These are phyloP conservation scores for Xylaria sp. DNA, from an alignment of 2,329 filamentous ascomycete genomes.

Conservation along the genomic window DNA sequence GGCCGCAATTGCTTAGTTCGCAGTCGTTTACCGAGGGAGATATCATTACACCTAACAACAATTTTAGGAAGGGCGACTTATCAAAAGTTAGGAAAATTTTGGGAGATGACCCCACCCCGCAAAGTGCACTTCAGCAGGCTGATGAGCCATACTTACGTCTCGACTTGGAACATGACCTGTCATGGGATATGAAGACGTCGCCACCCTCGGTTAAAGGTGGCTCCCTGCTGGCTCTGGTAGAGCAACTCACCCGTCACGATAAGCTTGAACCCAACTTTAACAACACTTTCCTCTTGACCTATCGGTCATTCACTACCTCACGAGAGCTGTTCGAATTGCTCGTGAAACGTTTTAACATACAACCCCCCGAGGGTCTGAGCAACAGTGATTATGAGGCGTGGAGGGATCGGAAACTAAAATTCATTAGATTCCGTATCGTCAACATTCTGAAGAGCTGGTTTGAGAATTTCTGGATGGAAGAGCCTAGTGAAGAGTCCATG, in stretches of 20 bases:
- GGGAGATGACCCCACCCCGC: slow-evolving; percentile 70
- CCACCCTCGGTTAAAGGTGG: slow-evolving; percentile 86
- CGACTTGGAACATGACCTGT: slow-evolving; percentile 88
- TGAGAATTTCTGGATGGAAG: slow-evolving; percentile 99
- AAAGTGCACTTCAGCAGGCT: slow-evolving; percentile 59
- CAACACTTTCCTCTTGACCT: slow-evolving; percentile 96
- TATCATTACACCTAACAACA: slow-evolving; percentile 55
- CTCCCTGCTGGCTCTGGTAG: slow-evolving; percentile 87
- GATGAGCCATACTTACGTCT: slow-evolving; percentile 89
- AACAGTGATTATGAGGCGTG: slow-evolving; percentile 83
- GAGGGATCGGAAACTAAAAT: slow-evolving; percentile 94
- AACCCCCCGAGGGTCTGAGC: slow-evolving; percentile 85
- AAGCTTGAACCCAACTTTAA: slow-evolving; percentile 96
- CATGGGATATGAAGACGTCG: slow-evolving; percentile 85
- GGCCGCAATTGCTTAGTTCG: slow-evolving; percentile 63
- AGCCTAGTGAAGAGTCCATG: slow-evolving; percentile 83
- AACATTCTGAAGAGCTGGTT: slow-evolving; percentile 99
- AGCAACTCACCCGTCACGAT: slow-evolving; percentile 95
- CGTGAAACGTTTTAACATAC: slow-evolving; percentile 90
- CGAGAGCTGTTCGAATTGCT: slow-evolving; percentile 92
- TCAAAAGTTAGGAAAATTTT: slow-evolving; percentile 75
- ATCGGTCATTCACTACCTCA: slow-evolving; percentile 92
- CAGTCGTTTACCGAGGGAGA: slow-evolving; percentile 76
- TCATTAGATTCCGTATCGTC: slow-evolving; percentile 93
- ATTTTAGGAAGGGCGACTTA: slow-evolving; percentile 68